Conservation (phyloP, 2,329 filamentous ascomycete genomes). For the Fusarium austroafricanum region DNA sequence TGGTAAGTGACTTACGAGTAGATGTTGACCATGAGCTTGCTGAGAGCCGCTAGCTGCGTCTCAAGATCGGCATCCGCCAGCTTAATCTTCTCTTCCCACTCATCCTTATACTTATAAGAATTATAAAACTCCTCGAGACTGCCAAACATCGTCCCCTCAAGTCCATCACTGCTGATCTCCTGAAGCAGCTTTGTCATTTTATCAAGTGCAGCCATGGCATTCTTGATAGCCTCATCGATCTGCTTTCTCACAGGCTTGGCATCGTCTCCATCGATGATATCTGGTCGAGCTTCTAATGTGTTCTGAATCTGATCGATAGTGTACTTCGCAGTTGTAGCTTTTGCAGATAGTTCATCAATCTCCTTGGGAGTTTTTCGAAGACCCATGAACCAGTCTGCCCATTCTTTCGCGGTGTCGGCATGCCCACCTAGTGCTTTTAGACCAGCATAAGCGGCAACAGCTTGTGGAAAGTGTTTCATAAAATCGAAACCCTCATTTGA, state of each 20-base stretch:
- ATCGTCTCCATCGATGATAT: constrained; percentile 48
- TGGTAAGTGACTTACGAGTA: constrained; percentile 45
- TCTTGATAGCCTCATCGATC: constrained; percentile 46
- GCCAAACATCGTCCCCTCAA: constrained; percentile 34
- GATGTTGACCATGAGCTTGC: constrained; percentile 50
- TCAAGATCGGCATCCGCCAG: constrained; percentile 47
- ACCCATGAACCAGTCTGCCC: constrained; percentile 50
- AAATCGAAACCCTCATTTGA: constrained; percentile 27
- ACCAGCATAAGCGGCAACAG: constrained; percentile 45
- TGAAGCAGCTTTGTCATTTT: constrained; percentile 49
- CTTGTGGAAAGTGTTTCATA: constrained; percentile 41
- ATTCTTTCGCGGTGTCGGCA: constrained; percentile 50
- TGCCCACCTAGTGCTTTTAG: constrained; percentile 45
- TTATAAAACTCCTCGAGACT: constrained; percentile 49
- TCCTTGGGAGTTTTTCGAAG: constrained; percentile 49
- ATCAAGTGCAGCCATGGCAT: constrained; percentile 43
- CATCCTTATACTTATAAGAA: constrained; percentile 50
- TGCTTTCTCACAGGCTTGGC: constrained; percentile 45
- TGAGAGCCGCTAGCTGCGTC: constrained; percentile 45
- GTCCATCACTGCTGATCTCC: constrained; percentile 43
- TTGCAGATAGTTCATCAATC: constrained; percentile 44
- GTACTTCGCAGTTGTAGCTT: constrained; percentile 46
- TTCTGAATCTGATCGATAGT: constrained; percentile 50
- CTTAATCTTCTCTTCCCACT: constrained; percentile 50
- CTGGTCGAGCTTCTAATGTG: constrained; percentile 45